phyloP scores from a whole-genome alignment of 2,329 filamentous ascomycete genomes.

The Trichoderma asperellum region DNA sequence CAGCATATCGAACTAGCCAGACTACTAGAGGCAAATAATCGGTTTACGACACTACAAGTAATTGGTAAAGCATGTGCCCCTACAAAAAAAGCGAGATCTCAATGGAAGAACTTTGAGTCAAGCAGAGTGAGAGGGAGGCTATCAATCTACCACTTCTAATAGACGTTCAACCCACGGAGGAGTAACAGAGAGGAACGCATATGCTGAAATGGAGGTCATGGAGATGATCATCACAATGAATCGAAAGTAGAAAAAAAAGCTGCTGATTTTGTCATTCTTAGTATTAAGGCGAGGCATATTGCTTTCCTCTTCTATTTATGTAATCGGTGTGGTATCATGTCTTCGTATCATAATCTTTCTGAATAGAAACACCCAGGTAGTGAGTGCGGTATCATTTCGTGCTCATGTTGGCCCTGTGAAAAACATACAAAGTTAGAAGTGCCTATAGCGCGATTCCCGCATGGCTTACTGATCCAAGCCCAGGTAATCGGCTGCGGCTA shows the following conservation, averaged over 20 bases:
- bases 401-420: conserved; percentile 44
- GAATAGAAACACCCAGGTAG: background rate
- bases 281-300: conserved; percentile 14
- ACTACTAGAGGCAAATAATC: background rate
- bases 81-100: conserved; percentile 54
- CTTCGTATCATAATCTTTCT: conserved; percentile 12
- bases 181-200: conserved; percentile 54
- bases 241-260: background rate
- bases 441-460: conserved; percentile 11
- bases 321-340: conserved; percentile 17
- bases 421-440: conserved; percentile 37
- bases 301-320: conserved; percentile 17
- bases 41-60: background rate
- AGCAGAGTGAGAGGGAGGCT: conserved; percentile 57
- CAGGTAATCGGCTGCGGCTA: conserved; percentile 78
- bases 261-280: conserved; percentile 8
- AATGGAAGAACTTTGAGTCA: conserved; percentile 47
- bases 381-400: conserved; percentile 40
- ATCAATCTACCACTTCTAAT: conserved; percentile 58
- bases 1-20: background rate
- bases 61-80: conserved; percentile 43
- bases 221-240: background rate
- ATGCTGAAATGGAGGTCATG: conserved; percentile 54
- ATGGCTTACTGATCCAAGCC: conserved; percentile 61
- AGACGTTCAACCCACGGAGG: conserved; percentile 58